Base-by-base conservation (phyloP, 768 basidiomycete genomes). In the Pisolithus tinctorius region DNA sequence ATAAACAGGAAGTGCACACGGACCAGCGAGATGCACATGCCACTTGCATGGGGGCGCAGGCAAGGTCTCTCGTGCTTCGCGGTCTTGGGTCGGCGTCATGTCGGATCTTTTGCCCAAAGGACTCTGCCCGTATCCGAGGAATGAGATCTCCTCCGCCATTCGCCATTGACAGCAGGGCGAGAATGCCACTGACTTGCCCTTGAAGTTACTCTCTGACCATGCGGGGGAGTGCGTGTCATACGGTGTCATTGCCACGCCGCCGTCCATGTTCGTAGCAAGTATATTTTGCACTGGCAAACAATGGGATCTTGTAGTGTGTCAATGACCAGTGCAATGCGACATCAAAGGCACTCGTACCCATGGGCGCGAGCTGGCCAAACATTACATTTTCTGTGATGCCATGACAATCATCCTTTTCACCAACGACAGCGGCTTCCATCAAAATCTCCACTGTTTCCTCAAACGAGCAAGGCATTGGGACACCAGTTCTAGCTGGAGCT, bases 361-460 rank as follows among this genome's bases (percentile, higher is more conserved):
- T 97, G 0, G 94, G 94, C 16, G 95, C 94, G 82, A 98, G 88
- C 71, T 98, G 96, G 16, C 96, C 96, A 60, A 99, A 92, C 79
- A 99, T 84, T 38, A 99, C 93, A 62, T 97, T 98, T 76, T 98
- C 95, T 16, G 96, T 95, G 30, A 99, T 84, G 42, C 95, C 96
- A 48, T 91, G 91, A 65, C 96, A 99, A 59, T 98, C 95, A 57
- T 99, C 96, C 68, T 93, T 91, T 74, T 98, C 95, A 49, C 96
- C 96, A 23, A 94, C 88, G 1, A 95, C 93, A 1, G 96, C 96
- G 0, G 96, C 96, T 66, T 99, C 96, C 87, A 98, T 94, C 50
- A 99, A 70, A 60, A 98, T 97, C 66, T 99, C 96, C 54, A 99
- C 96, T 2, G 96, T 99, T 75, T 98, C 96, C 68, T 99, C 96